Conservation (phyloP, 73 alveolate genomes). For the Paramecium octaurelia region DNA sequence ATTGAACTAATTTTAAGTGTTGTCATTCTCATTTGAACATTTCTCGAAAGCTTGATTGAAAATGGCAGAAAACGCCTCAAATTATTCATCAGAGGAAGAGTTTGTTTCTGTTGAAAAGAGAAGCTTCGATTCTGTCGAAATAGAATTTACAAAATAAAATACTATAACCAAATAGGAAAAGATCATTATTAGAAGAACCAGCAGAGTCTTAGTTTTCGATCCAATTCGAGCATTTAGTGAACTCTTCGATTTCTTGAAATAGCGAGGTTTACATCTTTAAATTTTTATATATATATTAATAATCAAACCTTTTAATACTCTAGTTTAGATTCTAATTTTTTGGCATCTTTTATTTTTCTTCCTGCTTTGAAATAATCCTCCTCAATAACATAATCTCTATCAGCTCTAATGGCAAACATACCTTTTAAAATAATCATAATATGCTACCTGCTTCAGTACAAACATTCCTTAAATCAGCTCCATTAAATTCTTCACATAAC, state of each 20-base stretch:
- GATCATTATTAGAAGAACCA: slow-evolving; percentile 3
- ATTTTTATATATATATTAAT: background rate
- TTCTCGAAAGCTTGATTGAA: background rate
- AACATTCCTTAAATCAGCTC: slow-evolving; percentile 99
- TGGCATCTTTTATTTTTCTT: slow-evolving; percentile 95
- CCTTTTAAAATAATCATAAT: slow-evolving; percentile 59
- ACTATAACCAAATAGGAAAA: background rate
- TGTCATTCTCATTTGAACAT: background rate
- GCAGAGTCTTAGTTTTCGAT: slow-evolving; percentile 37
- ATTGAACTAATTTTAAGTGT: slow-evolving; percentile 7
- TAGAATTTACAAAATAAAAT: background rate
- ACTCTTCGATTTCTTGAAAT: slow-evolving; percentile 3
- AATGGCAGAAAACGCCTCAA: background rate
- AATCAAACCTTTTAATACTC: slow-evolving; percentile 90
- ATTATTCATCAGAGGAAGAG: background rate
- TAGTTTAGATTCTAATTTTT: slow-evolving; percentile 92
- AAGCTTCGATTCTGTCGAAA: slow-evolving; percentile 16
- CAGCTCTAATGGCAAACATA: slow-evolving; percentile 99
- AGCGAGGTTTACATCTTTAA: background rate
- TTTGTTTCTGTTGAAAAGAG: background rate
- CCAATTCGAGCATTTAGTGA: background rate
- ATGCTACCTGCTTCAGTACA: slow-evolving; percentile 94
- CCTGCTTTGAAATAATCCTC: slow-evolving; percentile 99
- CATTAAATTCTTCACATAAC: slow-evolving; percentile 97
- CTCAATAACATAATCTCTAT: slow-evolving; percentile 95